Evolutionary conservation across 345 rosid genomes (phyloP), one percentile per base, ranked within the genome.

Genomic region (Erodium maritimum): DNA sequence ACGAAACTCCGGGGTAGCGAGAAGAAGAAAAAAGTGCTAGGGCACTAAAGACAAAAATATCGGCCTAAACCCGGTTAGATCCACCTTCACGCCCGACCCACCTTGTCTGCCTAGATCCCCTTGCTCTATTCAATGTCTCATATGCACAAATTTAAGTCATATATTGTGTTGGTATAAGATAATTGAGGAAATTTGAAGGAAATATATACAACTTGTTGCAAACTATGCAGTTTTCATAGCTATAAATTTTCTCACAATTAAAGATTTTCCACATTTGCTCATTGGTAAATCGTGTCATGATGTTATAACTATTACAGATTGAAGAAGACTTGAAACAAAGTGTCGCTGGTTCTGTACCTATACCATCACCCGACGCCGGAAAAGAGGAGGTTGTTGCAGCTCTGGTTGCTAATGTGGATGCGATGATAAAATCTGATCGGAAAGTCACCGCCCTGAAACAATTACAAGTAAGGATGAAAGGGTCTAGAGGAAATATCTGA

Each of bases 391-490:
- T 94, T 24, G 77, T 94, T 73, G 83, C 87, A 50, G 91, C 95
- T 72, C 57, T 90, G 75, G 95, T 90, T 74, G 72, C 83, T 55
- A 90, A 90, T 14, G 93, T 90, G 56, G 87, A 83, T 63, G 90
- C 80, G 74, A 94, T 90, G 99, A 90, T 94, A 67, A 82, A 63
- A 74, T 91, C 97, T 12, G 97, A 94, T 77, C 76, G 97, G 64
- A 94, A 94, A 77, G 82, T 94, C 74, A 82, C 97, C 53, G 85
- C 99, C 64, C 79, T 94, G 48, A 93, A 94, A 69, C 97, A 90
- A 75, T 74, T 94, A 75, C 97, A 93, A 76, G 97, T 93, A 73
- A 69, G 85, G 21, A 55, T 50, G 61, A 60, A 1, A 37, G 20
- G 23, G 17, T 11, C 55, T 0, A n/a, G 7, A 52, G 61, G 52